A percentile compares a stretch with the other conserved stretches of the same genome.
Evolutionary conservation across 495 filamentous ascomycete species (phyloP).

Genomic region (Lindgomyces ingoldianus): DNA sequence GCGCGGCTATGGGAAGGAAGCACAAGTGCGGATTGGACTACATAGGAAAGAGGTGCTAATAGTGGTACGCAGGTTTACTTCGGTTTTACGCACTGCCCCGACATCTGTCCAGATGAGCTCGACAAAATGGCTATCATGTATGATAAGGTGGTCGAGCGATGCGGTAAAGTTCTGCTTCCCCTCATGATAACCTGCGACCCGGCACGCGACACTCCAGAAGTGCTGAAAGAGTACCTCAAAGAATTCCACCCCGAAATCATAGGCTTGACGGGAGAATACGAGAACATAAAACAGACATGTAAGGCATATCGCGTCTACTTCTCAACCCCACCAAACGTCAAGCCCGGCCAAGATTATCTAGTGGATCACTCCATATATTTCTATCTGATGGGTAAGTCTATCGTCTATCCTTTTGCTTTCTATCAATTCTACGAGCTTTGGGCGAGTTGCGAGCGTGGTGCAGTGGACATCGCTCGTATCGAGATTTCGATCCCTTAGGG

Average conservation of each 20-base stretch:
- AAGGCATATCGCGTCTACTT: slow-evolving; percentile 97
- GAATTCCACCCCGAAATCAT: slow-evolving; percentile 91
- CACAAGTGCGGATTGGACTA: background rate
- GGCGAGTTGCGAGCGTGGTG: background rate
- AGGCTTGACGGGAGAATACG: slow-evolving; percentile 88
- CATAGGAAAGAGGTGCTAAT: background rate
- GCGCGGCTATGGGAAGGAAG: background rate
- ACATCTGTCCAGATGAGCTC: slow-evolving; percentile 98
- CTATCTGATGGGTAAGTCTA: slow-evolving; percentile 82
- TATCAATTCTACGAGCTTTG: background rate
- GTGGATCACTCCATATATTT: slow-evolving; percentile 99
- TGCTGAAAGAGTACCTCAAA: slow-evolving; percentile 77
- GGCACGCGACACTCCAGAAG: slow-evolving; percentile 80
- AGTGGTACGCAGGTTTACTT: slow-evolving; percentile 76
- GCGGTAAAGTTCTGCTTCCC: slow-evolving; percentile 61
- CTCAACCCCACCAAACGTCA: slow-evolving; percentile 81
- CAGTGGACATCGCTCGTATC: background rate
- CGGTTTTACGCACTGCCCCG: slow-evolving; percentile 96
- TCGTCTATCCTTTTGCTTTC: background rate
- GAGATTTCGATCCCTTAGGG: slow-evolving; percentile 6
- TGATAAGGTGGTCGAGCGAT: slow-evolving; percentile 66
- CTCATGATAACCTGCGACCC: slow-evolving; percentile 97
- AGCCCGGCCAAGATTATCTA: slow-evolving; percentile 92
- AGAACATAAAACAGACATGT: slow-evolving; percentile 87
- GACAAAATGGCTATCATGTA: slow-evolving; percentile 97